Base-by-base conservation (phyloP, 1,284 basidiomycete species). In the Megacollybia platyphylla region DNA sequence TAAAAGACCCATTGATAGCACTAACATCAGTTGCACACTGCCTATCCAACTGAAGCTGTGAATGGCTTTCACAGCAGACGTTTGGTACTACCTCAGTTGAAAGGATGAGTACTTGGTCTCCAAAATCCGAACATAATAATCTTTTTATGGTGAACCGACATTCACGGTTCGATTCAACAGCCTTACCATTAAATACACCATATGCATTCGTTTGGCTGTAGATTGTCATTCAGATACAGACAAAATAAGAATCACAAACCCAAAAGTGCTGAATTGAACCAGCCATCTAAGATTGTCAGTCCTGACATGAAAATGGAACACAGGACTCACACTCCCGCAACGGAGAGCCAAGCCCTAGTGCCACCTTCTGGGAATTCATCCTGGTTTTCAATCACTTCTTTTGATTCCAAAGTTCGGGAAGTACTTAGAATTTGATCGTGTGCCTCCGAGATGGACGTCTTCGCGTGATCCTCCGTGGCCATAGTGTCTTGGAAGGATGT, bases 181-280 rank as follows among this genome's bases (percentile, higher is more conserved):
- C 31, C 31, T 11, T 7, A 34, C 31, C 31, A 15, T 34, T 34
- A 34, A 11, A 34, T 34, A 34, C 31, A 34, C 31, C 31, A 34
- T 34, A 34, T 11, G 31, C 31, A 34, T 34, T 34, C 4, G 15
- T 34, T 11, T 34, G 15, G 4, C 31, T 34, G 31, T 34, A 6
- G 10, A 11, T 11, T 11, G 31, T 11, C 10, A 34, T 15, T 34
- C 15, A 15, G 15, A 15, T 15, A 15, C 15, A 15, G 15, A 15
- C 15, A 34, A 6, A 11, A 11, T 34, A 34, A 34, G 6, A 34
- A 34, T 34, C 11, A 34, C 10, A 4, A 11, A 65, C 63, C 64
- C 63, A 47, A 64, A 63, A 13, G 60, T 58, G 32, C 54, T 55
- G 42, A 63, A 60, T 43, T 66, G 63, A 9, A 51, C 40, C 7